Conservation (phyloP, 208 protist genomes). For the Naegleria fowleri region DNA sequence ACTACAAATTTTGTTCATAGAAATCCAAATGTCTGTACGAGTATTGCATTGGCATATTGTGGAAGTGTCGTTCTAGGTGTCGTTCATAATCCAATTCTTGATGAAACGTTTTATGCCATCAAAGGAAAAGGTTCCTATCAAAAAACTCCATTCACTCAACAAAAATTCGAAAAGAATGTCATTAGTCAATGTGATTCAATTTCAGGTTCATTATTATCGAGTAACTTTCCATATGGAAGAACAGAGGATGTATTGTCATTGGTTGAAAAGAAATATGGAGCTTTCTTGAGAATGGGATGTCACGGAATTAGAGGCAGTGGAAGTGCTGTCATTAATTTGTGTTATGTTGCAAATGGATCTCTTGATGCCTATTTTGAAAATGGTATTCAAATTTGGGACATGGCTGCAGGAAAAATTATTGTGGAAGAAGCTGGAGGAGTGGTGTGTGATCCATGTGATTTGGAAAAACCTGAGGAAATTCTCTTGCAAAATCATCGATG, state of each 20-base stretch:
- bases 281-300: not conserved
- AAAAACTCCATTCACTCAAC: not conserved
- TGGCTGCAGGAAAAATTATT: slow-evolving; percentile 19
- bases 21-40: not conserved
- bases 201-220: not conserved
- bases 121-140: slow-evolving; percentile 8
- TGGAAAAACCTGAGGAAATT: not conserved
- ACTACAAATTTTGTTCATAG: slow-evolving; percentile 21
- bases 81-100: not conserved
- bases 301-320: not conserved
- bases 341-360: slow-evolving; percentile 8
- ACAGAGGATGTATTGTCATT: not conserved
- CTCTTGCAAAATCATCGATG: not conserved
- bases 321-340: slow-evolving; percentile 2
- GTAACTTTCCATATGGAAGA: slow-evolving; percentile 7
- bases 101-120: not conserved
- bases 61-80: not conserved
- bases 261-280: not conserved
- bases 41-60: not conserved
- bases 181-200: not conserved
- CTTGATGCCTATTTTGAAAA: slow-evolving; percentile 22
- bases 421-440: slow-evolving; percentile 23
- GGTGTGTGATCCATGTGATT: not conserved
- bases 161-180: not conserved
- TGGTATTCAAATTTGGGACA: slow-evolving; percentile 16